Conservation (phyloP, 1,284 basidiomycete species). For the Cryptococcus sp. region DNA sequence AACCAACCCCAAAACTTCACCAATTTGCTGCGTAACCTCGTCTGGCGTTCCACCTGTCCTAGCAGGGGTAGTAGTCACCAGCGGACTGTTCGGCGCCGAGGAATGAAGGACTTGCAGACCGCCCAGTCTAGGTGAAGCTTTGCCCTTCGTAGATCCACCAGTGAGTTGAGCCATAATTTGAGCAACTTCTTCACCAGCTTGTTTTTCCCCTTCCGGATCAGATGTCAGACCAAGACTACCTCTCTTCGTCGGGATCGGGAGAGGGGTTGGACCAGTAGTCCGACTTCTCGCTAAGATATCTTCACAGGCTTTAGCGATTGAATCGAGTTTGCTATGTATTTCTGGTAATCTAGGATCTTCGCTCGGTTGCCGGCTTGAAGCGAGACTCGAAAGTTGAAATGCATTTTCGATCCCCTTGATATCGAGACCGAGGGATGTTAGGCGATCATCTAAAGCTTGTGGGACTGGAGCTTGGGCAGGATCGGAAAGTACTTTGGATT, state of each 20-base stretch:
- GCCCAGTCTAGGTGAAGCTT: conserved; percentile 19
- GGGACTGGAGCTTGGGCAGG: conserved; percentile 4
- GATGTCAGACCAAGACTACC: conserved; percentile 3
- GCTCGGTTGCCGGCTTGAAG: conserved; percentile 8
- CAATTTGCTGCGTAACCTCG: conserved; percentile 26
- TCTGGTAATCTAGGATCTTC: conserved; percentile 10
- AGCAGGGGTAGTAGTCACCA: neutral
- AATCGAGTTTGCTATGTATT: conserved; percentile 39
- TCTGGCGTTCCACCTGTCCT: conserved; percentile 6
- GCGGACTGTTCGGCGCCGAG: conserved; percentile 14
- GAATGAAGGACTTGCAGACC: conserved; percentile 29
- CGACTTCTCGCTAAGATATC: conserved; percentile 18
- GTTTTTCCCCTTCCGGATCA: conserved; percentile 13
- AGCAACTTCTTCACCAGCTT: conserved; percentile 33
- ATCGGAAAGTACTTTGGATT: conserved; percentile 6
- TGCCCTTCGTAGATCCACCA: conserved; percentile 20
- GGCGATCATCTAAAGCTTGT: conserved; percentile 18
- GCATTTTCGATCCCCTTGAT: conserved; percentile 31
- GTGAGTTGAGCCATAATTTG: conserved; percentile 36
- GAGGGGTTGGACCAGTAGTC: neutral
- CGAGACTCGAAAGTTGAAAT: conserved; percentile 23
- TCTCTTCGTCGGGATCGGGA: neutral
- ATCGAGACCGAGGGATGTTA: conserved; percentile 20
- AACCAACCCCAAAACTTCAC: conserved; percentile 30
- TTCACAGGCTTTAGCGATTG: conserved; percentile 33